These are phyloP conservation scores for Colletotrichum nymphaeae DNA, from an alignment of 2,329 filamentous ascomycete species.

Conservation along the genomic window DNA sequence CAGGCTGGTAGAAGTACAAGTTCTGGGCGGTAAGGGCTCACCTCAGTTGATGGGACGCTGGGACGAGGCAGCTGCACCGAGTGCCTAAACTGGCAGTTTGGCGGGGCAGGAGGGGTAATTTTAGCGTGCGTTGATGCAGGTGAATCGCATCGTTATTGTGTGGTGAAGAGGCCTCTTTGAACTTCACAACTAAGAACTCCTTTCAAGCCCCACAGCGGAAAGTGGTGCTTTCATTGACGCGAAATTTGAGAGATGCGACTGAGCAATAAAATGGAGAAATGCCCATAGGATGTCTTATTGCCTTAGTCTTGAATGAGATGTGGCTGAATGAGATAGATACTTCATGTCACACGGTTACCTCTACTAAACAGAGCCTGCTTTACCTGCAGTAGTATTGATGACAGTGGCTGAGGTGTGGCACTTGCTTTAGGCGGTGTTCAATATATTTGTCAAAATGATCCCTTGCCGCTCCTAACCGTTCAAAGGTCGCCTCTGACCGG, in stretches of 20 bases:
- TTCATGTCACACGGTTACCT: background rate
- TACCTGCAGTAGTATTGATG: background rate
- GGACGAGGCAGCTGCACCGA: slow-evolving; percentile 18
- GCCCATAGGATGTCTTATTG: too few species aligned
- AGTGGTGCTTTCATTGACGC: background rate
- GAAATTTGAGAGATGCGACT: background rate
- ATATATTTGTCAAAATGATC: background rate
- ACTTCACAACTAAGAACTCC: background rate
- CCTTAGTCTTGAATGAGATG: background rate
- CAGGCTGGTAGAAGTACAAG: slow-evolving; percentile 11
- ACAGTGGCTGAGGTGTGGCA: background rate
- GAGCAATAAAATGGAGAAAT: background rate
- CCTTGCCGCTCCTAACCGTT: background rate
- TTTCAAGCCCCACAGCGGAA: background rate
- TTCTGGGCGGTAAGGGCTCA: background rate
- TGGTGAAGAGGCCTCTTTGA: slow-evolving; percentile 8
- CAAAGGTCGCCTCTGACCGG: background rate
- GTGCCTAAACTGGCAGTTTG: slow-evolving; percentile 27
- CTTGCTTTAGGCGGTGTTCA: background rate
- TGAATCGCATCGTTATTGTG: slow-evolving; percentile 8
- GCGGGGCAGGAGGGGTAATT: slow-evolving; percentile 36
- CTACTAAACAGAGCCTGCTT: background rate
- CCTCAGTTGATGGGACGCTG: background rate
- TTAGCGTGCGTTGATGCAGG: slow-evolving; percentile 28
- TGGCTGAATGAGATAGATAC: background rate